Evolutionary conservation across 768 basidiomycete genomes (phyloP).

Genomic region (Dacryopinax primogenitus): DNA sequence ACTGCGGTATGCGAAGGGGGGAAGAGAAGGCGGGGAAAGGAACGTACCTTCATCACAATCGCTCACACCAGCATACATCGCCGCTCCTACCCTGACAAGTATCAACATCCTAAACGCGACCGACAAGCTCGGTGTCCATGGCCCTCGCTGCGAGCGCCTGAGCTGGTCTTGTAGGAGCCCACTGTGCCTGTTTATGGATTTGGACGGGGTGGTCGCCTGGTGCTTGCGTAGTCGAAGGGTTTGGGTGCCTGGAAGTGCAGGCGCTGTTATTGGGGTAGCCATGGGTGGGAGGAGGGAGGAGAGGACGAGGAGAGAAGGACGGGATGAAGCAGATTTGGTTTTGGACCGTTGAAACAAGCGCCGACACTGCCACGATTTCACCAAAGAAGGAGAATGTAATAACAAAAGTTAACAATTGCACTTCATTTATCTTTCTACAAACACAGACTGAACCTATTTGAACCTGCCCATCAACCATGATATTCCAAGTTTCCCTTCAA

Average conservation of each 20-base stretch:
- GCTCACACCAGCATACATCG: conserved; percentile 90
- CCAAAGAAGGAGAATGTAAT: background rate
- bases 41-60: conserved; percentile 91
- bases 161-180: conserved; percentile 72
- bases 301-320: background rate
- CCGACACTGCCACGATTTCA: background rate
- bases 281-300: background rate
- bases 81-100: conserved; percentile 63
- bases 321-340: background rate
- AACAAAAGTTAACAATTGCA: background rate
- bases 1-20: too few species aligned
- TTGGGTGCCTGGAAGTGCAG: background rate
- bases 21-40: background rate
- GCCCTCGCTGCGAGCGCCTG: conserved; percentile 61
- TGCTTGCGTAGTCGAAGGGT: background rate
- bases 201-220: background rate
- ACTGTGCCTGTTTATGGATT: conserved; percentile 32
- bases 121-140: conserved; percentile 77
- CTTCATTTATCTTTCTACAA: background rate
- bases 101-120: conserved; percentile 73
- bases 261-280: background rate
- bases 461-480: background rate
- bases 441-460: background rate
- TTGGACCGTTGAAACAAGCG: background rate
- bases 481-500: background rate